Evolutionary conservation across 2,329 filamentous ascomycete species (phyloP).

Genomic region (Penicillium carneum): DNA sequence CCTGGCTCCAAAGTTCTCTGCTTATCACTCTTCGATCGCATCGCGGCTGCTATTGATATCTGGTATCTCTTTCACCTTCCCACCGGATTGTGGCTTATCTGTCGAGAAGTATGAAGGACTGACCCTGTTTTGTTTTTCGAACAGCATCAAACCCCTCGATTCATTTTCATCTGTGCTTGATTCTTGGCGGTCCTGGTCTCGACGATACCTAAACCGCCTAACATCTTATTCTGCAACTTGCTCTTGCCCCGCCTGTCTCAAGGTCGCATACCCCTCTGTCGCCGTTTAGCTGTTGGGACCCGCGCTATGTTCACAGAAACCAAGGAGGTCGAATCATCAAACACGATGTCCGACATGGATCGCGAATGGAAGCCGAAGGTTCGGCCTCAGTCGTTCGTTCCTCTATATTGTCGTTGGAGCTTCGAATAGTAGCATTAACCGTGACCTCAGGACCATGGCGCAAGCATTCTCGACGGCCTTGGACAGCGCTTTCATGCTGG

Average conservation of each 20-base stretch:
- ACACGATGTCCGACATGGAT: slow-evolving; percentile 67
- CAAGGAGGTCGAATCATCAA: slow-evolving; percentile 3
- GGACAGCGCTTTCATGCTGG: slow-evolving; percentile 87
- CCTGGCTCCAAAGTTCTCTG: slow-evolving; percentile 9
- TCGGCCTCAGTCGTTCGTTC: slow-evolving; percentile 82
- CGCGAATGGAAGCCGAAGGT: slow-evolving; percentile 81
- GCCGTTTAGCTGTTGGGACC: slow-evolving; percentile 3
- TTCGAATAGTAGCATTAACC: slow-evolving; percentile 33
- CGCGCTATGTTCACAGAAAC: background rate
- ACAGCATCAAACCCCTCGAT: background rate
- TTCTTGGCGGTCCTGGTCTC: slow-evolving; percentile 44
- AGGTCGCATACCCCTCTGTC: slow-evolving; percentile 21
- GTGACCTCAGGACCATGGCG: slow-evolving; percentile 74
- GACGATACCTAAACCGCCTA: slow-evolving; percentile 15
- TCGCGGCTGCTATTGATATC: slow-evolving; percentile 1
- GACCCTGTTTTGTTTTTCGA: background rate
- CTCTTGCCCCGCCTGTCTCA: slow-evolving; percentile 17
- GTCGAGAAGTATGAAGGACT: slow-evolving; percentile 14
- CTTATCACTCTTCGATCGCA: slow-evolving; percentile 7
- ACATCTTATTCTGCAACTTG: slow-evolving; percentile 21
- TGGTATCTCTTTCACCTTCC: slow-evolving; percentile 9
- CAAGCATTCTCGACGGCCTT: slow-evolving; percentile 85
- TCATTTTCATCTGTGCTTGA: slow-evolving; percentile 18
- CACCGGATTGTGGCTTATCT: slow-evolving; percentile 17
- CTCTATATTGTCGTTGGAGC: slow-evolving; percentile 20